Percentiles rank a stretch among this genome's conserved stretches.
These are phyloP conservation scores for Phytophthora pini DNA, from an alignment of 352 stramenopile genomes.

Conservation along the genomic window DNA sequence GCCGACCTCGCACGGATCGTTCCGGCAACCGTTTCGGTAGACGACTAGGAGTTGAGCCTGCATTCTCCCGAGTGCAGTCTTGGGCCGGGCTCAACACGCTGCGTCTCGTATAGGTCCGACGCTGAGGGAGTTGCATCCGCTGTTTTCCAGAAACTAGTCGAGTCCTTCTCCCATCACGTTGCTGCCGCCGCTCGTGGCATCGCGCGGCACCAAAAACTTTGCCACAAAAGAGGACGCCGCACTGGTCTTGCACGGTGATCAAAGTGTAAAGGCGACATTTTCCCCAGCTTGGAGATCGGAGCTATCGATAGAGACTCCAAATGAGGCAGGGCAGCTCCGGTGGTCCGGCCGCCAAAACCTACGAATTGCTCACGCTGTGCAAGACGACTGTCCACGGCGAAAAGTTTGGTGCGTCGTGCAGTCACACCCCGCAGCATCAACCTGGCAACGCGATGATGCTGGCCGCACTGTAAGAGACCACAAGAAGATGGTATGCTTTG, in stretches of 20 bases:
- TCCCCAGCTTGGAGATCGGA: slow-evolving; percentile 20
- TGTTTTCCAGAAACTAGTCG: slow-evolving; percentile 35
- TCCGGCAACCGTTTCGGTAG: slow-evolving; percentile 17
- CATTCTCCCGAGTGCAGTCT: background rate
- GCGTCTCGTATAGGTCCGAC: slow-evolving; percentile 31
- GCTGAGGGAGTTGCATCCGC: slow-evolving; percentile 3
- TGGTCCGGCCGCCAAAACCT: slow-evolving; percentile 12
- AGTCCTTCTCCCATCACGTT: slow-evolving; percentile 20
- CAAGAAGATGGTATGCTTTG: slow-evolving; percentile 42
- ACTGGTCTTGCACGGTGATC: slow-evolving; percentile 9
- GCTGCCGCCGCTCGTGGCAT: slow-evolving; percentile 19
- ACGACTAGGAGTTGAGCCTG: slow-evolving; percentile 3
- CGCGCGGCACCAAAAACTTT: slow-evolving; percentile 5
- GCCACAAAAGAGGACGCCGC: slow-evolving; percentile 1
- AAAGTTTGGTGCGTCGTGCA: slow-evolving; percentile 22
- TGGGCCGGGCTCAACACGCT: slow-evolving; percentile 36
- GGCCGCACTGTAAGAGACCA: slow-evolving; percentile 11
- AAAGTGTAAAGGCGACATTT: slow-evolving; percentile 18
- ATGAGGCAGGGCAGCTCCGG: slow-evolving; percentile 20
- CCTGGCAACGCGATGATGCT: slow-evolving; percentile 10
- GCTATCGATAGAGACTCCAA: background rate
- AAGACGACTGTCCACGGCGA: slow-evolving; percentile 25
- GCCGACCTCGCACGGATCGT: slow-evolving; percentile 4
- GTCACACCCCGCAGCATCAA: slow-evolving; percentile 12
- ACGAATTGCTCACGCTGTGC: slow-evolving; percentile 16